Conservation (phyloP, 148 eudicot genomes). For the Salicornia ramosissima region DNA sequence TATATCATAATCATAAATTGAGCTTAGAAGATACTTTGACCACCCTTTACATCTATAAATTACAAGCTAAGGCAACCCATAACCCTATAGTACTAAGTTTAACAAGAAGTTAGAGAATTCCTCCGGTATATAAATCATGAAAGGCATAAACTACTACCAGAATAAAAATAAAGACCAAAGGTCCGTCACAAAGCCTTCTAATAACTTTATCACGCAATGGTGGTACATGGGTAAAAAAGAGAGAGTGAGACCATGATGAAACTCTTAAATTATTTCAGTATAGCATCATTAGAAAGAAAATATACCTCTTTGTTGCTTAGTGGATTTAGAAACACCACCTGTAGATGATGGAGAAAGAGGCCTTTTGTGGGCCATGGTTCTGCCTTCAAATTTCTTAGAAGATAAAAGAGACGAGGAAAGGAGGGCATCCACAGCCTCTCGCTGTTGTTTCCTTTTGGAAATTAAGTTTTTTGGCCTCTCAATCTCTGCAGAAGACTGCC, state of each 20-base stretch:
- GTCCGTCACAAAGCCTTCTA: neutral
- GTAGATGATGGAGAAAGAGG: slow-evolving; percentile 35
- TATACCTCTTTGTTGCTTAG: slow-evolving; percentile 51
- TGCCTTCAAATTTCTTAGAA: slow-evolving; percentile 58
- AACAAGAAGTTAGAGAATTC: no score
- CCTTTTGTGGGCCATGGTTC: slow-evolving; percentile 46
- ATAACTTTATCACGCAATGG: neutral
- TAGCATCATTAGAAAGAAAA: slow-evolving; percentile 18
- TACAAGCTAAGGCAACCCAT: no score
- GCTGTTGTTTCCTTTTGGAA: slow-evolving; percentile 69
- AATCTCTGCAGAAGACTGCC: slow-evolving; percentile 31
- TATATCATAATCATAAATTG: no score
- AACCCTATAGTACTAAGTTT: no score
- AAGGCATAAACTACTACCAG: neutral
- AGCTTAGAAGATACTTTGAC: no score
- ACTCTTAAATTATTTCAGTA: neutral
- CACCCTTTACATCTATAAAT: no score
- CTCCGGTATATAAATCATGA: neutral
- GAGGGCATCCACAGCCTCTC: slow-evolving; percentile 93
- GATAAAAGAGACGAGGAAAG: slow-evolving; percentile 90
- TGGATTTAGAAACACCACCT: slow-evolving; percentile 30
- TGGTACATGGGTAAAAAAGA: no score
- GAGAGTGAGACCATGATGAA: neutral
- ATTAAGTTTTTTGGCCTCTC: slow-evolving; percentile 40
- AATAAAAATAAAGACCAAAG: neutral